Base-by-base conservation (phyloP, 2,329 filamentous ascomycete species). In the Aspergillus chevalieri region DNA sequence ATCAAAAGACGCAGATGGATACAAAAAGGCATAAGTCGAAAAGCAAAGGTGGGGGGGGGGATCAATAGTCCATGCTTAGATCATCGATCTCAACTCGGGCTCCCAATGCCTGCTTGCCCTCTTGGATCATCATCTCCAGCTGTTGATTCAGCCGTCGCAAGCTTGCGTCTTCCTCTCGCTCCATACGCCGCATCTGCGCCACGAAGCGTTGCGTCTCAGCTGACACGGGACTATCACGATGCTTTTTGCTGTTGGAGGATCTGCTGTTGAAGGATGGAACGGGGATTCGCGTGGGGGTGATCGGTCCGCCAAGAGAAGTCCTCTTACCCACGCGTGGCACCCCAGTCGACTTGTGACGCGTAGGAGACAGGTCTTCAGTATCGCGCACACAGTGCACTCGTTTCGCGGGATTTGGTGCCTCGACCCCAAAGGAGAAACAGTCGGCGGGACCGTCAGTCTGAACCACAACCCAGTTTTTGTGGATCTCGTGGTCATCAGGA, bases 101-200 rank as follows among this genome's bases (percentile, higher is more conserved):
- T 2, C 85, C 91, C 15, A 98, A 71, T 1, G 93, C 93, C 67
- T 93, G 86, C 59, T 86, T 86, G 0, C 91, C 93, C 68, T 97
- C 86, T 2, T 84, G 79, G 48, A 98, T 94, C 86, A 98, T 89
- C 30, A 85, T 86, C 63, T 87, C 82, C 44, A 97, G 74, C 59
- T 87, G 83, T 44, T 82, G 78, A 64, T 93, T 94, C 69, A 97
- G 83, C 22, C 85, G 81, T 44, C 83, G 83, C 58, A 97, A 86
- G 47, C 86, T 84, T 41, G 84, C 82, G 58, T 97, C 90, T 6
- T 87, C 81, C 58, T 91, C 85, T 43, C 83, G 78, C 60, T 95
- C 89, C 50, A 87, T 86, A 46, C 82, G 81, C 21, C 83, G 77
- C 56, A 85, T 81, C 62, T 82, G 80, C n/a, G 84, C 83, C 5